A percentile compares a stretch with the other conserved stretches of the same genome.
Evolutionary conservation across 495 filamentous ascomycete genomes (phyloP).

Genomic region (Oleoguttula mirabilis): DNA sequence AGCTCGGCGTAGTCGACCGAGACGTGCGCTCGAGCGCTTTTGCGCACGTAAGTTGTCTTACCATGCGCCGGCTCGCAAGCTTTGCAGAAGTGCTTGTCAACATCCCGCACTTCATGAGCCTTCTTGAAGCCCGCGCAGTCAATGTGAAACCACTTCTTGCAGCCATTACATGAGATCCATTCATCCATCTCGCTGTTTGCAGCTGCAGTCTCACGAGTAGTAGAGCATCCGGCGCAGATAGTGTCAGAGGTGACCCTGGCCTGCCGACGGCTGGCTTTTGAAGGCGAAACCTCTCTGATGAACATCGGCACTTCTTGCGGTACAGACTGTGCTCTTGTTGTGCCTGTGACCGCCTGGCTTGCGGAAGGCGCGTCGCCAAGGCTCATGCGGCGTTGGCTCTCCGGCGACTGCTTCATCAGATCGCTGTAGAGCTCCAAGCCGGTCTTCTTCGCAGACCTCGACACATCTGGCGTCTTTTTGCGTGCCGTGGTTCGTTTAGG

Average conservation of each 20-base stretch:
- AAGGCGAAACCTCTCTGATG: conserved; percentile 2
- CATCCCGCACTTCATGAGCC: conserved; percentile 53
- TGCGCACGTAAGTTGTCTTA: conserved; percentile 40
- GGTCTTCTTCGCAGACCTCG: not conserved
- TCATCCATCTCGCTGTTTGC: conserved; percentile 26
- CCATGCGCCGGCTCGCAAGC: conserved; percentile 49
- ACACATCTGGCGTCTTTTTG: conserved; percentile 7
- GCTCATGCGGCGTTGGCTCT: conserved; percentile 10
- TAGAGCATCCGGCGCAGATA: conserved; percentile 32
- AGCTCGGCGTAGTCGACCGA: conserved; percentile 67
- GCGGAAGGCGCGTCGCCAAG: conserved; percentile 2
- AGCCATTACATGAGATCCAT: conserved; percentile 68
- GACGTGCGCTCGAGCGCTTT: conserved; percentile 49
- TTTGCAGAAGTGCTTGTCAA: conserved; percentile 61
- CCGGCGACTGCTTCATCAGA: too few relatives aligned
- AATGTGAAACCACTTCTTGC: conserved; percentile 64
- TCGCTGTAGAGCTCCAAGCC: too few relatives aligned
- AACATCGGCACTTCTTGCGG: conserved; percentile 16
- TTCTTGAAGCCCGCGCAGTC: conserved; percentile 61
- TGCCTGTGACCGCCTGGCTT: not conserved
- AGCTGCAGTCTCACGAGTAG: conserved; percentile 16
- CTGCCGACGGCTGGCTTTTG: conserved; percentile 4
- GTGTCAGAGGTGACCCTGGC: conserved; percentile 11
- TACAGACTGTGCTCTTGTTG: conserved; percentile 19
- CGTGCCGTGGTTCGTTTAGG: conserved; percentile 18